Evolutionary conservation across 371 early-diverging fungal species (phyloP).

Genomic region (Apophysomyces trapeziformis): DNA sequence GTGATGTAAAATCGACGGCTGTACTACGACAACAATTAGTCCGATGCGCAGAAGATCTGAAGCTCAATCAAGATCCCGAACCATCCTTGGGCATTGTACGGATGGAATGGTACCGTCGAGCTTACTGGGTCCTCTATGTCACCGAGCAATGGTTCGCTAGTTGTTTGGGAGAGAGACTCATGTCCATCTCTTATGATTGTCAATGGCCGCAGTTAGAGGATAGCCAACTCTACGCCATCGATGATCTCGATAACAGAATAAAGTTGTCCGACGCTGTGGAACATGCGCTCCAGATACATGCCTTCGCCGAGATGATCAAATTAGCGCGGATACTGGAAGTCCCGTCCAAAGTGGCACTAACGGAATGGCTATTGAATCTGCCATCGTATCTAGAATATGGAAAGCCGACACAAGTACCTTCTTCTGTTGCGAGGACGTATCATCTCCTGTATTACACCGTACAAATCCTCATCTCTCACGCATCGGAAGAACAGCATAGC

Average conservation of each 20-base stretch:
- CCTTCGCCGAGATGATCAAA: slow-evolving; percentile 32
- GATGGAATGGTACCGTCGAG: slow-evolving; percentile 32
- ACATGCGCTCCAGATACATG: slow-evolving; percentile 25
- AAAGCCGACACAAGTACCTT: slow-evolving; percentile 21
- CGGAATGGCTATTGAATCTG: slow-evolving; percentile 33
- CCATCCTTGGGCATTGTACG: not conserved
- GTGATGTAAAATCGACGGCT: slow-evolving; percentile 31
- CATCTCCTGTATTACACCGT: slow-evolving; percentile 40
- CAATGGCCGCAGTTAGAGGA: slow-evolving; percentile 38
- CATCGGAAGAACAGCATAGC: not conserved
- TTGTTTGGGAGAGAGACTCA: slow-evolving; percentile 16
- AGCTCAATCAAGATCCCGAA: slow-evolving; percentile 18
- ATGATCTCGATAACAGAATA: not conserved
- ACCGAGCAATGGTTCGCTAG: slow-evolving; percentile 37
- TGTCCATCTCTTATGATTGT: slow-evolving; percentile 18
- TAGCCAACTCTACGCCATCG: slow-evolving; percentile 25
- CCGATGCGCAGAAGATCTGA: slow-evolving; percentile 13
- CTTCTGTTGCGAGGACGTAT: slow-evolving; percentile 26
- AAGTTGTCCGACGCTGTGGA: slow-evolving; percentile 5
- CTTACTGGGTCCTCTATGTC: slow-evolving; percentile 34
- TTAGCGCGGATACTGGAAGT: slow-evolving; percentile 27
- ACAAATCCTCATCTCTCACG: slow-evolving; percentile 20
- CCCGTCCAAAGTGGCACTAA: slow-evolving; percentile 17
- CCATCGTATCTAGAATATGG: slow-evolving; percentile 35
- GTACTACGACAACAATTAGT: slow-evolving; percentile 28